Base-by-base conservation (phyloP, 2,329 filamentous ascomycete species). In the Talaromyces islandicus region DNA sequence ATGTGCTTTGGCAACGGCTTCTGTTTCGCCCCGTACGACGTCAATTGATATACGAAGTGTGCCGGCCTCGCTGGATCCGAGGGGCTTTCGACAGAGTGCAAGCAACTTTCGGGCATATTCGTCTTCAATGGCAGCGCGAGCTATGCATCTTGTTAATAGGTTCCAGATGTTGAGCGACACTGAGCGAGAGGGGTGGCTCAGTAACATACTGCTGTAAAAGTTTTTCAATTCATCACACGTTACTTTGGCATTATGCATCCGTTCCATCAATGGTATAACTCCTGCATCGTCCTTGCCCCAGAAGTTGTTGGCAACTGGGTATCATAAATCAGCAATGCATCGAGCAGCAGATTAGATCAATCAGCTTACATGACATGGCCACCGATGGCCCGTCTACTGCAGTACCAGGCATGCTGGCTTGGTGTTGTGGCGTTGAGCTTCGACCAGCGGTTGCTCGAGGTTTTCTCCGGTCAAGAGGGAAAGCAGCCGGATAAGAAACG, bases 261-360 rank as follows among this genome's bases (percentile, higher is more conserved):
- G 93, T 74, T 93, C 91, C 30, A 99, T 83, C 70, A 99, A 85
- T 61, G 94, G 95, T 52, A 83, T 83, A 70, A 99, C 92, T 73
- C 94, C 95, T 56, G 93, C 94, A 81, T 99, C 94, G 75, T 97
- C 93, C 81, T 96, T 97, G 65, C 94, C 94, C 94, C 94, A 99
- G 77, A 99, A 99, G 75, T 99, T 99, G 80, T 99, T 99, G 70
- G 94, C 93, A 80, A 99, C 75, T 92, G 92, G 66, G 60, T 10
- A 50, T 54, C 14, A 35, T 17, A n/a, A 50, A 66, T 79, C 61
- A 78, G 76, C 65, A 71, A 67, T 64, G 64, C 30, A 35, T 43
- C n/a, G 38, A 27, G 32, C 32, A 25, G 9, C 11, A 29, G 9
- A 53, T 53, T 5, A 17, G 29, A 52, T 11, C 12, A 9, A 51